phyloP scores from a whole-genome alignment of 345 rosid genomes.

The Eucalyptus cloeziana region DNA sequence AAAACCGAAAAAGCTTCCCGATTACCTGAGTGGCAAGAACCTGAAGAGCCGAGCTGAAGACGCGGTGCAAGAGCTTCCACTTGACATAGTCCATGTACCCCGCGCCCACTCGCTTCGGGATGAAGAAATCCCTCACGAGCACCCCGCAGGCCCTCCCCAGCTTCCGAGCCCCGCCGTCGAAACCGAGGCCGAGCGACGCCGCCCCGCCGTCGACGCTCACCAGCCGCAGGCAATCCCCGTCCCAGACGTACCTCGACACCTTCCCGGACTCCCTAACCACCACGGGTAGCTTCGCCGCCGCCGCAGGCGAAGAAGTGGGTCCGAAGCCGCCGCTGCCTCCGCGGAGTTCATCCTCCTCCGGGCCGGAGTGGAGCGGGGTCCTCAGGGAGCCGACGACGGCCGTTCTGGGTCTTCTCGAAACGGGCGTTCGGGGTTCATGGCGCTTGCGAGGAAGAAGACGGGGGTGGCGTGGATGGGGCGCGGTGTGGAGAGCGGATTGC shows the following conservation, averaged over 20 bases:
- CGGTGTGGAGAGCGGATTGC: background rate
- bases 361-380: slow-evolving; percentile 22
- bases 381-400: slow-evolving; percentile 3
- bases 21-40: slow-evolving; percentile 94
- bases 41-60: slow-evolving; percentile 84
- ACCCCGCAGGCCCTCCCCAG: slow-evolving; percentile 21
- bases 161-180: slow-evolving; percentile 22
- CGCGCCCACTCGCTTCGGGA: slow-evolving; percentile 59
- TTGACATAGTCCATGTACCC: slow-evolving; percentile 62
- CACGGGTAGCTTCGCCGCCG: slow-evolving; percentile 29
- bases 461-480: slow-evolving; percentile 1
- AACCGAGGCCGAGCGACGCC: slow-evolving; percentile 13
- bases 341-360: background rate
- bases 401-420: background rate
- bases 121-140: slow-evolving; percentile 47
- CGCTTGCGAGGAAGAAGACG: slow-evolving; percentile 10
- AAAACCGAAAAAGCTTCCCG: background rate
- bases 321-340: slow-evolving; percentile 9
- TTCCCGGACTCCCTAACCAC: slow-evolving; percentile 30
- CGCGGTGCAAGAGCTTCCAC: slow-evolving; percentile 87
- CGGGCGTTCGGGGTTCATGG: background rate
- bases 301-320: background rate
- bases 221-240: slow-evolving; percentile 27
- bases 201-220: slow-evolving; percentile 27
- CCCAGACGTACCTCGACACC: slow-evolving; percentile 57